Conservation (phyloP, 2,329 filamentous ascomycete genomes). For the Whalleya microplaca region DNA sequence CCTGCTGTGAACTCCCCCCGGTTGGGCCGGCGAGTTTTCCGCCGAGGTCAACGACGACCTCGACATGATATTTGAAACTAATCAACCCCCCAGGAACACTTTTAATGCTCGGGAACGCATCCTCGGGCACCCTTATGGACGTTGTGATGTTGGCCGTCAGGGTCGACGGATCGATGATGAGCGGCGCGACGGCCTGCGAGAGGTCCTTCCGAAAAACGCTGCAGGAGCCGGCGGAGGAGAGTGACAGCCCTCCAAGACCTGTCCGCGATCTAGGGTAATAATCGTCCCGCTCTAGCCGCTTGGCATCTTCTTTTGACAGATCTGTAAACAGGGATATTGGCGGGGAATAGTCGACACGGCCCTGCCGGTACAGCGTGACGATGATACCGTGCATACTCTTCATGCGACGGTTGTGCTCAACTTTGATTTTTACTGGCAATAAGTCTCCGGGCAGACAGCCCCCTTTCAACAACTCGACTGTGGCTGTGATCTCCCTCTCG, state of each 20-base stretch:
- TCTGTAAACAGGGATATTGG: conserved; percentile 53
- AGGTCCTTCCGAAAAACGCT: conserved; percentile 96
- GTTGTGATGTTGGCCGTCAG: conserved; percentile 81
- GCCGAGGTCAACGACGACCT: conserved; percentile 90
- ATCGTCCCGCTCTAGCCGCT: conserved; percentile 75
- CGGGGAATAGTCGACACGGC: conserved; percentile 80
- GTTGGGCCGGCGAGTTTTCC: conserved; percentile 73
- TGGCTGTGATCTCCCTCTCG: conserved; percentile 83
- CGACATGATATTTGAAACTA: conserved; percentile 90
- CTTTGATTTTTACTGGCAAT: conserved; percentile 76
- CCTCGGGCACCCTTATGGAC: conserved; percentile 83
- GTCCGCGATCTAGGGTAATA: conserved; percentile 87
- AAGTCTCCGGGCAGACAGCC: conserved; percentile 86
- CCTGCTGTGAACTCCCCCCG: conserved; percentile 43
- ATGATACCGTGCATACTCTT: conserved; percentile 93
- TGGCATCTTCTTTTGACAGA: conserved; percentile 65
- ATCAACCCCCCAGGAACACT: conserved; percentile 93
- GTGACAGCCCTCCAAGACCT: conserved; percentile 81
- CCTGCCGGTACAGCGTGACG: conserved; percentile 88
- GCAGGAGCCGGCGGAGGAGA: conserved; percentile 83
- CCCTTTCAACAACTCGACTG: conserved; percentile 78
- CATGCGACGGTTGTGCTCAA: conserved; percentile 87
- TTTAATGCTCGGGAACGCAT: conserved; percentile 88
- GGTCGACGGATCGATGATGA: conserved; percentile 83
- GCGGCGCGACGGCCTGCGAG: conserved; percentile 82